Evolutionary conservation across 2,329 filamentous ascomycete species (phyloP), one percentile per base, ranked within the genome.

Genomic region (Neopestalotiopsis sp.): DNA sequence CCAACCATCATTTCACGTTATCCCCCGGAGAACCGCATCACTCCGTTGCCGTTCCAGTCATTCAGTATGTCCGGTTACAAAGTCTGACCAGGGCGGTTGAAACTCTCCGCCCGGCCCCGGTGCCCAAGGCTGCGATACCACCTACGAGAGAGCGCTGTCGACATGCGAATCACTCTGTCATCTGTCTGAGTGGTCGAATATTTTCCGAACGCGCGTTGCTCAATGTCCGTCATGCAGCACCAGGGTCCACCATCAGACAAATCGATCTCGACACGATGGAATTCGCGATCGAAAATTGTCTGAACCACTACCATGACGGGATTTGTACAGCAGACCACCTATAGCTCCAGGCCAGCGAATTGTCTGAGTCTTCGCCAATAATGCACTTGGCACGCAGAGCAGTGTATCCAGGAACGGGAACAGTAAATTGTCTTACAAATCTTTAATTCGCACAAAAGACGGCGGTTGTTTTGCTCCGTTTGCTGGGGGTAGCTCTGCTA

Each of bases 61-160:
- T n/a, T 62, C 28, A 30, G 17, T 30, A 9, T 30, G 34, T n/a
- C 32, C 30, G 30, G 40, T 28, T 30, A 14, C 38, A 66, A 9
- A n/a, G 6, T 57, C 45, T 57, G 63, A 66, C 63, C 56, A 45
- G 63, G 63, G 63, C 63, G 63, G 49, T 45, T 28, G 24, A 38
- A 66, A 66, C 45, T 57, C 63, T 66, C 63, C 63, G 63, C 45
- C 42, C 63, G 63, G 63, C 12, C 53, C 63, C 49, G 53, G 28
- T n/a, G n/a, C 17, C 34, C 28, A 34, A 53, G 20, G 32, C 38
- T 24, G 24, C 62, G 20, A 65, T 65, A n/a, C 24, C n/a, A 57
- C 63, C 63, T 42, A 24, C 63, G 30, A 45, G 63, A 20, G 32
- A 57, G 42, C 13, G 40, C 24, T 28, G 30, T 30, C 42, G 40